A percentile compares a stretch with the other conserved stretches of the same genome.
Conservation (phyloP, 1,284 basidiomycete genomes). For the Termitomyces sp. region DNA sequence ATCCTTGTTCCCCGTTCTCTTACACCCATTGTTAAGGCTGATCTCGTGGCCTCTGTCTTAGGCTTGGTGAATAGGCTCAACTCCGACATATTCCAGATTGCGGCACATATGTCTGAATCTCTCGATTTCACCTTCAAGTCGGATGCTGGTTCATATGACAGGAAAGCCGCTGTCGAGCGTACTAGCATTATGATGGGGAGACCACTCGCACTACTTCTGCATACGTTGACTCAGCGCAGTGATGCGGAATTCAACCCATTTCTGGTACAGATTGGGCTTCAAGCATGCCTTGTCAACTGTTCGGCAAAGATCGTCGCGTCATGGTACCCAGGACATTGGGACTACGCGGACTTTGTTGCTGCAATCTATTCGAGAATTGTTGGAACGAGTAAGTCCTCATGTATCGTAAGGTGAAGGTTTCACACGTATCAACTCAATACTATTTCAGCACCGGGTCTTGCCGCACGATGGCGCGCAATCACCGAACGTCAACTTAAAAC, state of each 20-base stretch:
- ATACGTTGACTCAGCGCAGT: not conserved
- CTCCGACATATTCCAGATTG: conserved; percentile 19
- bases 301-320: conserved; percentile 38
- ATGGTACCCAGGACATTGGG: conserved; percentile 36
- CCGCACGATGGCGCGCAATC: conserved; percentile 19
- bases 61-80: conserved; percentile 15
- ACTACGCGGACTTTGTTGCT: conserved; percentile 25
- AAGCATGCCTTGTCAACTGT: conserved; percentile 29
- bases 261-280: not conserved
- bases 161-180: not conserved
- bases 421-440: not conserved
- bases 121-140: conserved; percentile 8
- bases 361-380: conserved; percentile 24
- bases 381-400: conserved; percentile 20
- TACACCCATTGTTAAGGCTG: conserved; percentile 5
- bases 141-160: not conserved
- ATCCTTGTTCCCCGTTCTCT: not conserved
- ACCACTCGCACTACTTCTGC: not conserved
- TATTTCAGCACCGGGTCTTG: conserved; percentile 12
- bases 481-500: conserved; percentile 18
- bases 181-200: not conserved
- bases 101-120: conserved; percentile 19
- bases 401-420: not conserved
- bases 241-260: not conserved
- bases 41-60: conserved; percentile 5